phyloP scores from a whole-genome alignment of 257 asterid species.

The Hygrophila difformis region DNA sequence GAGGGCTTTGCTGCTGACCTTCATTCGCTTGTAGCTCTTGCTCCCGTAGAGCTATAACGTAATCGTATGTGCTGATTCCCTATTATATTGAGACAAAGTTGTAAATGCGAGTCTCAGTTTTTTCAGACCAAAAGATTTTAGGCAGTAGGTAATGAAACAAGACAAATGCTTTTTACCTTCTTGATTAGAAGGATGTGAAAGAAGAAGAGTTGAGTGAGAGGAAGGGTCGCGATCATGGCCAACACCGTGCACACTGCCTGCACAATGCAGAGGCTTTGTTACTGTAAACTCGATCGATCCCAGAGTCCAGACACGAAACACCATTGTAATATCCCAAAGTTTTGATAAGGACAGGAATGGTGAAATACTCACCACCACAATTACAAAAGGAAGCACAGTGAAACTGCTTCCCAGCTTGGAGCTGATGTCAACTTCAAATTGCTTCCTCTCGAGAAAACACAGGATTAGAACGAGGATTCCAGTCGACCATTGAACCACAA shows the following conservation, averaged over 20 bases:
- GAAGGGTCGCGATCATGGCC: constrained; percentile 97
- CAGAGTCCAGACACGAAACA: no score
- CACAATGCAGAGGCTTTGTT: background rate
- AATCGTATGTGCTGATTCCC: constrained; percentile 98
- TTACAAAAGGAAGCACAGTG: constrained; percentile 73
- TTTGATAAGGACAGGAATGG: no score
- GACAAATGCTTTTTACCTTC: constrained; percentile 45
- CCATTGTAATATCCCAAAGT: no score
- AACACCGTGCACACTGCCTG: constrained; percentile 89
- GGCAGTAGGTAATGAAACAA: background rate
- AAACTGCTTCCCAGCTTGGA: constrained; percentile 96
- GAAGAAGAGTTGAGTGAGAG: constrained; percentile 94
- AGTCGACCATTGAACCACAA: constrained; percentile 89
- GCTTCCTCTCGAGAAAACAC: constrained; percentile 78
- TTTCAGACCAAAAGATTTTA: background rate
- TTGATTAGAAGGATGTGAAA: constrained; percentile 93
- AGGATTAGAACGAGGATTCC: constrained; percentile 79
- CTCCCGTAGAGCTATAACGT: constrained; percentile 93
- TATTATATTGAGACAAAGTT: constrained; percentile 24
- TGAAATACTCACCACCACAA: constrained; percentile 80
- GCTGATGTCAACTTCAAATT: constrained; percentile 55
- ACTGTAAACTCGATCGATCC: no score
- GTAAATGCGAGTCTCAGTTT: background rate
- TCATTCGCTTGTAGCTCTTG: constrained; percentile 76
- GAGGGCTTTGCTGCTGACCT: constrained; percentile 92